Percentiles rank a stretch among this genome's conserved stretches.
Evolutionary conservation across 331 rosid genomes (phyloP).

Genomic region (Dryas integrifolia): DNA sequence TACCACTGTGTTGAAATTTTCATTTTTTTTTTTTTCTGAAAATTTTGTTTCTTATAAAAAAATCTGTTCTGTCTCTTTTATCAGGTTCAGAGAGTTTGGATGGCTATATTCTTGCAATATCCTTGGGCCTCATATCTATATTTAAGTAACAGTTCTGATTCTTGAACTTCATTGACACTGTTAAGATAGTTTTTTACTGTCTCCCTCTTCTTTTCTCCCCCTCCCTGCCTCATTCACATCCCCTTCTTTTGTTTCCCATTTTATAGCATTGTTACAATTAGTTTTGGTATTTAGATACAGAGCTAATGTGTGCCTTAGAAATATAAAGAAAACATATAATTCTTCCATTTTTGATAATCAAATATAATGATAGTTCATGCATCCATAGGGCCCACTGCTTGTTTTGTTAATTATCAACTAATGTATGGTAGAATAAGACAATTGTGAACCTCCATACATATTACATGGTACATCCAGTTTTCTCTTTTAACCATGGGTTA

Average conservation of each 20-base stretch:
- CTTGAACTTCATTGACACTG: constrained; percentile 19
- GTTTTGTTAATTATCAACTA: not conserved
- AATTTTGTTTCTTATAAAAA: too few relatives aligned
- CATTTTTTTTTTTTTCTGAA: too few relatives aligned
- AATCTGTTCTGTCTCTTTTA: constrained; percentile 11
- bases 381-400: not conserved
- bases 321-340: not conserved
- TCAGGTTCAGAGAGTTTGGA: constrained; percentile 61
- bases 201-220: not conserved
- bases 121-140: constrained; percentile 76
- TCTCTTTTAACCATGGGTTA: not conserved
- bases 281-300: not conserved
- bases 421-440: not conserved
- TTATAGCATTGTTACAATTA: not conserved
- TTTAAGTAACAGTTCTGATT: constrained; percentile 56
- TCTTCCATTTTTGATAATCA: not conserved
- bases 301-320: not conserved
- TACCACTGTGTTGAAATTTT: too few relatives aligned
- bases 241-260: constrained; percentile 24
- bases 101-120: constrained; percentile 82
- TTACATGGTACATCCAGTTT: not conserved
- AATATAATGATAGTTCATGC: not conserved
- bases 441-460: not conserved
- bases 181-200: constrained; percentile 3
- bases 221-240: not conserved